These are phyloP conservation scores for Lentinula novae-zelandiae DNA, from an alignment of 1,284 basidiomycete genomes.

Conservation along the genomic window DNA sequence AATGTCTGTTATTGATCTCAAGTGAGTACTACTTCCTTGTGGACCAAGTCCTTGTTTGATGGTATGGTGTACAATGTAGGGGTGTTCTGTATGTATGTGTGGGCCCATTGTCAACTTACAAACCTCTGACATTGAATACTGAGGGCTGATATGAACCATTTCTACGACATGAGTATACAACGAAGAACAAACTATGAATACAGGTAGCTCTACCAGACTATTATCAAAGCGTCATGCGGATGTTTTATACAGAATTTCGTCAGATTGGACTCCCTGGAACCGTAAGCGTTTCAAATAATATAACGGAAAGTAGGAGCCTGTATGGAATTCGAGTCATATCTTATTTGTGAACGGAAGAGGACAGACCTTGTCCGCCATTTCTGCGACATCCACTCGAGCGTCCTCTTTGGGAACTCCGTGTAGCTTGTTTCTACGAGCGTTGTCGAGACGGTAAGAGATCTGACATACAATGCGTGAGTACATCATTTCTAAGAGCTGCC, in stretches of 20 bases:
- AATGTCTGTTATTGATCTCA: no score
- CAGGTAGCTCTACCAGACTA: background rate
- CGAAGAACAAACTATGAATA: constrained; percentile 1
- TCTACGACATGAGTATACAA: background rate
- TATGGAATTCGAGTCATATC: background rate
- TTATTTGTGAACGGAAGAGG: background rate
- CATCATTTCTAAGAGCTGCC: background rate
- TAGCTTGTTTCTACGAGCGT: constrained; percentile 47
- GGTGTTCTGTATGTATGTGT: background rate
- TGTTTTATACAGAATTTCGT: background rate
- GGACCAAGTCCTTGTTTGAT: no score
- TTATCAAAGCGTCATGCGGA: background rate
- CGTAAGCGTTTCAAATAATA: constrained; percentile 29
- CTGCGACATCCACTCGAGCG: constrained; percentile 57
- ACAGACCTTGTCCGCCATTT: constrained; percentile 63
- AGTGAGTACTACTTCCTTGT: no score
- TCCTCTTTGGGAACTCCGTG: constrained; percentile 51
- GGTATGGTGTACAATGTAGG: no score
- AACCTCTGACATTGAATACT: no score
- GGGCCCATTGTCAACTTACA: no score
- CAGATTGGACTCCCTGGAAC: background rate
- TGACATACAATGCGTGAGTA: constrained; percentile 21
- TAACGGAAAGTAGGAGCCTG: constrained; percentile 51
- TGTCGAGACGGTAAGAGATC: constrained; percentile 63
- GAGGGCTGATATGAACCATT: no score